phyloP scores from a whole-genome alignment of 2,329 filamentous ascomycete species.

The Colletotrichum somersetense region DNA sequence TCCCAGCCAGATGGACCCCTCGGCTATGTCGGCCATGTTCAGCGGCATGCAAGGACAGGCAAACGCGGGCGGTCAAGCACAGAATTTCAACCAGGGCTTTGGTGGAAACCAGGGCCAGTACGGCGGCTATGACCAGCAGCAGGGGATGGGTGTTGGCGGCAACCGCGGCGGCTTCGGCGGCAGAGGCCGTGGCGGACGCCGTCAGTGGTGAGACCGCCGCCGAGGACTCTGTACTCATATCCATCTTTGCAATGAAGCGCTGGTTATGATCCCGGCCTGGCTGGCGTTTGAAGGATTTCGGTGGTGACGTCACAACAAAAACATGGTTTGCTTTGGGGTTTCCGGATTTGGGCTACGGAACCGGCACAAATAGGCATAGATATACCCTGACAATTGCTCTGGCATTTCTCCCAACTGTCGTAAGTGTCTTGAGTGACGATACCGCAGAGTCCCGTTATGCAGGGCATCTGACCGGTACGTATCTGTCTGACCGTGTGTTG shows the following conservation, averaged over 20 bases:
- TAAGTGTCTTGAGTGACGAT: neutral
- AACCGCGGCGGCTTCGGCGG: conserved; percentile 48
- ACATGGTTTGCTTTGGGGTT: conserved; percentile 31
- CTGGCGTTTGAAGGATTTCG: conserved; percentile 34
- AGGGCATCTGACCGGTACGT: no score
- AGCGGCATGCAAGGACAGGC: conserved; percentile 66
- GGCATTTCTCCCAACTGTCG: conserved; percentile 26
- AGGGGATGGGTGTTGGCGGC: conserved; percentile 59
- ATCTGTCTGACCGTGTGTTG: no score
- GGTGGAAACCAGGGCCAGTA: conserved; percentile 67
- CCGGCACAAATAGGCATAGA: conserved; percentile 39
- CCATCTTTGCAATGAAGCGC: conserved; percentile 21
- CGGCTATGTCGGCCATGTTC: conserved; percentile 71
- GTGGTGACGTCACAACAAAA: conserved; percentile 28
- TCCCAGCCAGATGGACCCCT: conserved; percentile 74
- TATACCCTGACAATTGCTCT: conserved; percentile 41
- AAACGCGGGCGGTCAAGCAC: conserved; percentile 60
- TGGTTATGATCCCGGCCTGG: conserved; percentile 28
- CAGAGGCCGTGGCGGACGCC: conserved; percentile 50
- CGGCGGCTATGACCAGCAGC: conserved; percentile 62
- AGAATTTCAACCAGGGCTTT: conserved; percentile 66
- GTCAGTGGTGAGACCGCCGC: conserved; percentile 31
- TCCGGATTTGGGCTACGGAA: conserved; percentile 24
- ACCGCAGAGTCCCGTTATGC: no score
- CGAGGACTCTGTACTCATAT: neutral